Conservation (phyloP, 768 basidiomycete species). For the Cystobasidium tubakii region DNA sequence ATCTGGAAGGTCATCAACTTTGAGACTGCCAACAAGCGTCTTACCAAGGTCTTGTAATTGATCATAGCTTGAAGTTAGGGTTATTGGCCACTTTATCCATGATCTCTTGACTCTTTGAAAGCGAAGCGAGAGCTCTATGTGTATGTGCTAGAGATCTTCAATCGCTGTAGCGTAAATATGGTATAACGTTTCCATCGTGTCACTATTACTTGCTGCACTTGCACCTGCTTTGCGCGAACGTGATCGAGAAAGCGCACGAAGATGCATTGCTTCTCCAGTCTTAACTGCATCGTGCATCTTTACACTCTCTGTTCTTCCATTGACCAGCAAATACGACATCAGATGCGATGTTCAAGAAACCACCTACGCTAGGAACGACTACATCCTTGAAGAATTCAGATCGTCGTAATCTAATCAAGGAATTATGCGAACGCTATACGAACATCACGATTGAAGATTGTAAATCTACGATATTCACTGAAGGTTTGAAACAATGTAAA, state of each 20-base stretch:
- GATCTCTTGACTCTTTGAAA: neutral
- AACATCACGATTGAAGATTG: slow-evolving; percentile 14
- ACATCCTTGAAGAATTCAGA: slow-evolving; percentile 18
- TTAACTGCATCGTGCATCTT: too few species aligned
- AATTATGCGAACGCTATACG: neutral
- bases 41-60: slow-evolving; percentile 28
- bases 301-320: neutral
- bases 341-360: slow-evolving; percentile 27
- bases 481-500: slow-evolving; percentile 23
- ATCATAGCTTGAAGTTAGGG: too few species aligned
- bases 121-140: neutral
- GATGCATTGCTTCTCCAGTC: too few species aligned
- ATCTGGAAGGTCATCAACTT: slow-evolving; percentile 95
- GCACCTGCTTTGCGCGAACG: neutral
- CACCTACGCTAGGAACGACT: slow-evolving; percentile 3
- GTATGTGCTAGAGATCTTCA: neutral
- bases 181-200: too few species aligned
- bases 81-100: neutral
- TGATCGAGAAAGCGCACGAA: neutral
- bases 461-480: slow-evolving; percentile 10
- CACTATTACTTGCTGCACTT: too few species aligned
- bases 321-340: neutral
- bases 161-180: neutral
- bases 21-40: slow-evolving; percentile 66
- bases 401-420: slow-evolving; percentile 8